Conservation (phyloP, 352 stramenopile species). For the Pythium rhizo-oryzae region DNA sequence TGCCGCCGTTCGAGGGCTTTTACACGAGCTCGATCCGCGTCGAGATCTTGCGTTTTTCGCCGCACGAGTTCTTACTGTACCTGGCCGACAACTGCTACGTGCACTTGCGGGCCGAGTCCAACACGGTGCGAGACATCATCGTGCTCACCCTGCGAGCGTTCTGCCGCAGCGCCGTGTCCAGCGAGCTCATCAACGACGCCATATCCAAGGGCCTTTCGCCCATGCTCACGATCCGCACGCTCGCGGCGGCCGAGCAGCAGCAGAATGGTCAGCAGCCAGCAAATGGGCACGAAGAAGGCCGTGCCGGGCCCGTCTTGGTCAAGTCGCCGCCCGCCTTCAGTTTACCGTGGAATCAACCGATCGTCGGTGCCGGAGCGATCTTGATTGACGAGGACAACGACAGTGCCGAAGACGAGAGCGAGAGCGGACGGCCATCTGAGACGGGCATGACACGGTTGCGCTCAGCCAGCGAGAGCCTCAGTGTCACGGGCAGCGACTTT, state of each 20-base stretch:
- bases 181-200: constrained; percentile 45
- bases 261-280: constrained; percentile 1
- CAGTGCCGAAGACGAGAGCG: constrained; percentile 18
- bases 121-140: constrained; percentile 79
- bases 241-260: constrained; percentile 49
- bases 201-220: constrained; percentile 60
- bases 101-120: constrained; percentile 74
- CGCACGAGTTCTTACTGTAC: constrained; percentile 73
- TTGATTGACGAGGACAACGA: constrained; percentile 33
- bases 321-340: constrained; percentile 43
- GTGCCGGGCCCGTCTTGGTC: background rate
- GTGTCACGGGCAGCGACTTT: constrained; percentile 27
- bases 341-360: constrained; percentile 64
- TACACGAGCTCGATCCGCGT: constrained; percentile 77
- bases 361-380: constrained; percentile 14
- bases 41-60: constrained; percentile 51
- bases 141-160: constrained; percentile 84
- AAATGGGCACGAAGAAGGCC: background rate
- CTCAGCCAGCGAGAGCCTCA: constrained; percentile 21
- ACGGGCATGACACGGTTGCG: background rate
- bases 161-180: constrained; percentile 57
- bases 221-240: constrained; percentile 69
- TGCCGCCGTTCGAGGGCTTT: constrained; percentile 77
- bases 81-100: constrained; percentile 62
- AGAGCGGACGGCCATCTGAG: background rate